Evolutionary conservation across 2,329 filamentous ascomycete genomes (phyloP).

Genomic region (Sporothrix euskadiensis): DNA sequence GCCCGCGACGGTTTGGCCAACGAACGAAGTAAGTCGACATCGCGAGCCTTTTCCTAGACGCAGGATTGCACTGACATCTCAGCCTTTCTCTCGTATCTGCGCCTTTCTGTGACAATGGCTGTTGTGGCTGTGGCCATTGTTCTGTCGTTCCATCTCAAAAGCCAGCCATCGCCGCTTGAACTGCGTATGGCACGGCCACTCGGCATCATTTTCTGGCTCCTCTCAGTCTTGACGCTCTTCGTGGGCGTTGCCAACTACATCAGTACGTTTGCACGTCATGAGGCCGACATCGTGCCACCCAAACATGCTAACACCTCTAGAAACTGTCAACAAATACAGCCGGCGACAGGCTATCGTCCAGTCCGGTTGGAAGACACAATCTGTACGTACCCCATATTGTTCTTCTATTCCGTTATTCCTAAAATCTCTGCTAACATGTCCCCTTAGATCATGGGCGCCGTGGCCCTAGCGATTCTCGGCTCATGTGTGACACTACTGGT

Average conservation of each 20-base stretch:
- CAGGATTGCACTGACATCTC: not conserved
- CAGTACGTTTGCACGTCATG: constrained; percentile 48
- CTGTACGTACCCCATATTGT: constrained; percentile 51
- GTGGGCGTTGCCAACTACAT: constrained; percentile 87
- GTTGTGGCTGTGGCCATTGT: constrained; percentile 88
- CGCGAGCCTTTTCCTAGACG: not conserved
- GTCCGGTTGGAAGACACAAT: constrained; percentile 88
- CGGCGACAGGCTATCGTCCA: constrained; percentile 80
- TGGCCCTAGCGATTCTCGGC: constrained; percentile 64
- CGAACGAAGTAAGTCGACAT: constrained; percentile 59
- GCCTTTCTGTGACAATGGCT: constrained; percentile 86
- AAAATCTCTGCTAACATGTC: not conserved
- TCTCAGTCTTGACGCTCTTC: constrained; percentile 73
- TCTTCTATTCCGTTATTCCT: not conserved
- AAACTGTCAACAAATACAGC: constrained; percentile 77
- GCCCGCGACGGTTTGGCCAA: constrained; percentile 73
- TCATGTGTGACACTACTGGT: constrained; percentile 65
- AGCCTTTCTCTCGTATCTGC: constrained; percentile 87
- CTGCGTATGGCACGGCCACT: constrained; percentile 76
- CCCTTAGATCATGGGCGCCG: constrained; percentile 59
- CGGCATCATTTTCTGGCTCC: constrained; percentile 82
- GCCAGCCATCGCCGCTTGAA: constrained; percentile 68
- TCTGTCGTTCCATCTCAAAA: constrained; percentile 87
- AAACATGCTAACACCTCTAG: constrained; percentile 38
- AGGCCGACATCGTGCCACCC: too few species aligned